phyloP scores from a whole-genome alignment of 2,329 filamentous ascomycete species.

The Simplicillium sp. region DNA sequence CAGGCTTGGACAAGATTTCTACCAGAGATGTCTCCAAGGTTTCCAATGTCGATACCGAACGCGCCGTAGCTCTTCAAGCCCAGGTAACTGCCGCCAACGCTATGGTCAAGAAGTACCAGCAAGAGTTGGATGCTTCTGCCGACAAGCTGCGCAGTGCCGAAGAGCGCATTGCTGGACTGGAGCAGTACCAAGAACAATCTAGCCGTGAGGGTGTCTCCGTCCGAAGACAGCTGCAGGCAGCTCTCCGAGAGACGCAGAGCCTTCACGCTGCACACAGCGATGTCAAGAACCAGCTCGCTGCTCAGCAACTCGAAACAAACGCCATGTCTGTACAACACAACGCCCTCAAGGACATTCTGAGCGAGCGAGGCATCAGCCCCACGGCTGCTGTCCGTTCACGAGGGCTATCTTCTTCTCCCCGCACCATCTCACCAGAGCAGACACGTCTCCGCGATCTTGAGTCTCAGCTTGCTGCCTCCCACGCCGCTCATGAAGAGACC shows the following conservation, averaged over 20 bases:
- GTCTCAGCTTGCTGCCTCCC: constrained; percentile 68
- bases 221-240: constrained; percentile 77
- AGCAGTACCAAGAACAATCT: constrained; percentile 94
- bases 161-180: constrained; percentile 90
- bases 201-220: constrained; percentile 88
- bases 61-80: constrained; percentile 63
- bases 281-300: constrained; percentile 71
- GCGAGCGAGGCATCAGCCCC: constrained; percentile 78
- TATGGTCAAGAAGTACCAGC: constrained; percentile 79
- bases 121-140: constrained; percentile 75
- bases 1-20: constrained; percentile 68
- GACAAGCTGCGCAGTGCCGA: constrained; percentile 88
- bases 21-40: constrained; percentile 39
- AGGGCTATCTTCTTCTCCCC: constrained; percentile 58
- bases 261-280: constrained; percentile 74
- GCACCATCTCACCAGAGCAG: constrained; percentile 71
- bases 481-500: constrained; percentile 77
- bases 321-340: constrained; percentile 86
- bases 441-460: constrained; percentile 76
- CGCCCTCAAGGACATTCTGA: constrained; percentile 84
- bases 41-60: constrained; percentile 48
- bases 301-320: constrained; percentile 87
- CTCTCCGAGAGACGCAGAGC: constrained; percentile 74
- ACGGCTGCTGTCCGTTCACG: constrained; percentile 63
- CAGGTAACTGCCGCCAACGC: constrained; percentile 72